phyloP scores from a whole-genome alignment of 805 yeast genomes.

The Saccharomycopsis sp. region DNA sequence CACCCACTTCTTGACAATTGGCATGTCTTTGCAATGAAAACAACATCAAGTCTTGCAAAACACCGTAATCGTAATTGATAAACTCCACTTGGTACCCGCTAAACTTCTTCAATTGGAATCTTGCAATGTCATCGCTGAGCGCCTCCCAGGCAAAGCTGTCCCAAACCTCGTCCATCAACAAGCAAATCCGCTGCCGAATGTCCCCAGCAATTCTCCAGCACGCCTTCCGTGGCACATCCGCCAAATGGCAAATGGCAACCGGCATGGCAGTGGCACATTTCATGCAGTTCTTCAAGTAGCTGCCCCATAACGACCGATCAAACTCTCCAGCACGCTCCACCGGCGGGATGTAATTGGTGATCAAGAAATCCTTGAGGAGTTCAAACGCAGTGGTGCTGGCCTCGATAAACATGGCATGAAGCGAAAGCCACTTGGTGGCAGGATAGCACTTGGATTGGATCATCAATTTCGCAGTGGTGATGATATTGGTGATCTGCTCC shows the following conservation, averaged over 20 bases:
- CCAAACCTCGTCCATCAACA: conserved; percentile 58
- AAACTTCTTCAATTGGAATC: conserved; percentile 52
- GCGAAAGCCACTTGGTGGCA: conserved; percentile 61
- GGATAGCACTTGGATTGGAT: conserved; percentile 55
- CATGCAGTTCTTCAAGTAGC: conserved; percentile 48
- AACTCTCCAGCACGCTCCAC: conserved; percentile 42
- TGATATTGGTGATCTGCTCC: conserved; percentile 35
- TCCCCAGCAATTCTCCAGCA: conserved; percentile 55
- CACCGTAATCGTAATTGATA: conserved; percentile 45
- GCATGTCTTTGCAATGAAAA: conserved; percentile 61
- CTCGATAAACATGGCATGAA: conserved; percentile 49
- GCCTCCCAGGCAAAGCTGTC: conserved; percentile 59
- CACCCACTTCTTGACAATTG: conserved; percentile 52
- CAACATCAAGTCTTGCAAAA: conserved; percentile 55
- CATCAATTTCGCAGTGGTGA: conserved; percentile 42
- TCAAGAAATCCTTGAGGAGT: conserved; percentile 42
- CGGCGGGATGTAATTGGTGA: conserved; percentile 43
- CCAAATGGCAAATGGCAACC: conserved; percentile 57
- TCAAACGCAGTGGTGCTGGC: conserved; percentile 47
- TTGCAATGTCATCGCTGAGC: conserved; percentile 39
- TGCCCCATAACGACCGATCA: conserved; percentile 60
- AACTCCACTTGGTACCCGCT: conserved; percentile 70
- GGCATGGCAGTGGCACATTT: conserved; percentile 58
- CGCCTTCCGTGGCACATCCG: conserved; percentile 66
- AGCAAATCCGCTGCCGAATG: conserved; percentile 50